Evolutionary conservation across 2,329 filamentous ascomycete species (phyloP).

Genomic region (Nothopassalora personata): DNA sequence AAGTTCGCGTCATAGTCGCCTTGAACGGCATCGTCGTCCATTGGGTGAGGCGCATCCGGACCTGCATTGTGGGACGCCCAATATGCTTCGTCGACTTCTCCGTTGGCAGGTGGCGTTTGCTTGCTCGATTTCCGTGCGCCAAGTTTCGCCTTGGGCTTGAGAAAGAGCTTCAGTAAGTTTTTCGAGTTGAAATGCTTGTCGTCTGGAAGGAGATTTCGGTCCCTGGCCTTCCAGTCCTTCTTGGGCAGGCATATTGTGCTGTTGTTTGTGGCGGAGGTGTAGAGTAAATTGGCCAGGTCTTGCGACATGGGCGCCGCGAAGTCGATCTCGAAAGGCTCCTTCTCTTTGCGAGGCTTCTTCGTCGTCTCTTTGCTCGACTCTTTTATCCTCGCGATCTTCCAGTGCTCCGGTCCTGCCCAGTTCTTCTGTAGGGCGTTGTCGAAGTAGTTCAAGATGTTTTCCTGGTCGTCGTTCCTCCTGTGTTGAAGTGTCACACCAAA

Average conservation of each 20-base stretch:
- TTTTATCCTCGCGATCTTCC: constrained; percentile 94
- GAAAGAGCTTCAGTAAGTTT: constrained; percentile 80
- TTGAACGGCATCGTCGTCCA: constrained; percentile 52
- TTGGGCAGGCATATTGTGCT: constrained; percentile 80
- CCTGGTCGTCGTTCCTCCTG: constrained; percentile 61
- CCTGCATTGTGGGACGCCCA: constrained; percentile 65
- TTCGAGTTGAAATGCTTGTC: constrained; percentile 98
- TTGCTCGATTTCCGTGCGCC: constrained; percentile 55
- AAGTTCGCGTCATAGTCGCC: constrained; percentile 96
- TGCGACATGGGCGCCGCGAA: constrained; percentile 72
- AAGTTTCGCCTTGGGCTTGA: constrained; percentile 88
- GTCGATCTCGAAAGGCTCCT: constrained; percentile 92
- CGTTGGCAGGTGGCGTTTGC: constrained; percentile 50
- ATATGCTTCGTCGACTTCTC: constrained; percentile 90
- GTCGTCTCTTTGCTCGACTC: constrained; percentile 52
- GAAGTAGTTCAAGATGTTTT: constrained; percentile 97
- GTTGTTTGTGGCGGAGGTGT: constrained; percentile 75
- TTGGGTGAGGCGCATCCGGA: constrained; percentile 29
- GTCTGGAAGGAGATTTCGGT: constrained; percentile 85
- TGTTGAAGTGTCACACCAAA: constrained; percentile 77
- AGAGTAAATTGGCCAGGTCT: constrained; percentile 67
- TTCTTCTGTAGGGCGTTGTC: constrained; percentile 95
- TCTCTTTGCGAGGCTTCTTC: constrained; percentile 86
- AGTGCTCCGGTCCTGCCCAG: constrained; percentile 97
- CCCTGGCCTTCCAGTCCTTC: constrained; percentile 93